Evolutionary conservation across 2,329 filamentous ascomycete genomes (phyloP).

Genomic region (Aspergillus sp.): DNA sequence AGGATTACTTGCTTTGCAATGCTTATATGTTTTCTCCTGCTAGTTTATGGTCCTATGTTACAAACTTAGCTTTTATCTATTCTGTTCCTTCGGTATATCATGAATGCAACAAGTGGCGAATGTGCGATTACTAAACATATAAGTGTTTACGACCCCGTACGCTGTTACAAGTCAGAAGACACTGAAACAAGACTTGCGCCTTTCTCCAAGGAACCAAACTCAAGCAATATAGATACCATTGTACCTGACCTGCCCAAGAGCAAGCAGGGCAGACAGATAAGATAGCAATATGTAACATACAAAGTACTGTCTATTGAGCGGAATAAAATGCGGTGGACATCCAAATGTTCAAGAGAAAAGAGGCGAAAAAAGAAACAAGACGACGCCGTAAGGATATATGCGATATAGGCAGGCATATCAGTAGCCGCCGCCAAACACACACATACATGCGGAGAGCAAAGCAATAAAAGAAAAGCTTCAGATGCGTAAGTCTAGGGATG

Average conservation of each 20-base stretch:
- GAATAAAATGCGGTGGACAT: background rate
- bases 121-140: too few relatives aligned
- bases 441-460: slow-evolving; percentile 12
- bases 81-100: too few relatives aligned
- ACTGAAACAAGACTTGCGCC: too few relatives aligned
- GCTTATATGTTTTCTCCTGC: slow-evolving; percentile 17
- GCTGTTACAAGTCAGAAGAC: too few relatives aligned
- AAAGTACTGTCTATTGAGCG: slow-evolving; percentile 19
- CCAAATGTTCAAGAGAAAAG: background rate
- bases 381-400: slow-evolving; percentile 4
- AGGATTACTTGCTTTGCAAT: slow-evolving; percentile 19
- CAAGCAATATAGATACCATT: background rate
- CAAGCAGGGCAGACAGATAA: background rate
- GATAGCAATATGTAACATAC: slow-evolving; percentile 3
- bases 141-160: too few relatives aligned
- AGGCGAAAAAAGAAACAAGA: background rate
- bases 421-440: background rate
- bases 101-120: too few relatives aligned
- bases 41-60: background rate
- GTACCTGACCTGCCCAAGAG: background rate
- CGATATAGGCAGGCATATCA: slow-evolving; percentile 5
- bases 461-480: slow-evolving; percentile 3
- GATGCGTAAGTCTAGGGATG: background rate
- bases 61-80: too few relatives aligned
- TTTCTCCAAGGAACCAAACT: background rate